Conservation (phyloP, 192 early-diverging fungal species). For the Thamnidium elegans region DNA sequence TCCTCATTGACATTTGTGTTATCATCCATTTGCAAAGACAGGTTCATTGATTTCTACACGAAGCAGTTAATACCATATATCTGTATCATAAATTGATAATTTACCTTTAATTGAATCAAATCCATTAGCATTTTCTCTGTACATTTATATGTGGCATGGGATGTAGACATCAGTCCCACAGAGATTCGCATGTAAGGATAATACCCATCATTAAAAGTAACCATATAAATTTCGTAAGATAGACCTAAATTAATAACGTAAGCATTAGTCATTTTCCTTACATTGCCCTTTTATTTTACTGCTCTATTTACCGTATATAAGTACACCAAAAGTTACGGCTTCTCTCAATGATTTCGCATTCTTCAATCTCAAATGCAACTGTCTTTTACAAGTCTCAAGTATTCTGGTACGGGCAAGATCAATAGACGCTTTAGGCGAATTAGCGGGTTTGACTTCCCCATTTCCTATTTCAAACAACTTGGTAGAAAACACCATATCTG, state of each 20-base stretch:
- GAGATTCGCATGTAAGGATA: conserved; percentile 15
- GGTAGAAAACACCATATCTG: too few relatives aligned
- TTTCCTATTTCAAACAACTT: conserved; percentile 18
- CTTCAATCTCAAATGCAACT: conserved; percentile 13
- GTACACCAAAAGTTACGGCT: conserved; percentile 18
- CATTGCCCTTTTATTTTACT: not conserved
- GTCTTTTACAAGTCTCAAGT: conserved; percentile 15
- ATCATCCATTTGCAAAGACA: too few relatives aligned
- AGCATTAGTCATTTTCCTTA: conserved; percentile 12
- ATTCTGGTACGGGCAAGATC: conserved; percentile 10
- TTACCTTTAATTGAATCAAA: conserved; percentile 17
- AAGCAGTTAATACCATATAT: conserved; percentile 10
- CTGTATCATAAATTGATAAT: not conserved
- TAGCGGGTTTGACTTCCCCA: conserved; percentile 8
- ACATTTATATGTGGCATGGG: conserved; percentile 8
- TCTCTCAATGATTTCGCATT: conserved; percentile 1
- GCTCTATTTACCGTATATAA: conserved; percentile 19
- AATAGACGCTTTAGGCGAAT: conserved; percentile 1
- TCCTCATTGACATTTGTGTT: too few relatives aligned
- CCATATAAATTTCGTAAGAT: conserved; percentile 8
- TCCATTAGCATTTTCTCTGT: conserved; percentile 14
- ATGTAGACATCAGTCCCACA: conserved; percentile 14
- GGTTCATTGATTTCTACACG: conserved; percentile 1
- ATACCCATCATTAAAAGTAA: conserved; percentile 14
- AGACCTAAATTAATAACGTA: conserved; percentile 10